Base-by-base conservation (phyloP, 2,329 filamentous ascomycete genomes). In the Ploettnerulaceae sp. region DNA sequence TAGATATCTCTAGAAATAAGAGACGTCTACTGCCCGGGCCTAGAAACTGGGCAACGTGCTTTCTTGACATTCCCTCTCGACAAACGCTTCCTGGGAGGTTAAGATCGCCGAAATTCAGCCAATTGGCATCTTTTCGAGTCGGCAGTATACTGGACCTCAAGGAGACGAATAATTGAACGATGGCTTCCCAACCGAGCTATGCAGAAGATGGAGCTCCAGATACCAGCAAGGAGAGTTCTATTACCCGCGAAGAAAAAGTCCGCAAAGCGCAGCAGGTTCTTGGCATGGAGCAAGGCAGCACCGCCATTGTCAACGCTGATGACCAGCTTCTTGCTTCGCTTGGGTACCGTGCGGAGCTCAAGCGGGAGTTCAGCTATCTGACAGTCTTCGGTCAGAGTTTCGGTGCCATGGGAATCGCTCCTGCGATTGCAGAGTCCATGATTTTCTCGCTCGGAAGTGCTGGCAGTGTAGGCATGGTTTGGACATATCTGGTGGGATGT, bases 341-440 rank as follows among this genome's bases (percentile, higher is more conserved):
- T 18, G 61, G 61, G 37, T 64, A 64, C 38, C 54, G 59, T 18
- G 55, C 61, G 5, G 61, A 63, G 44, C 41, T 63, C 21, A 64
- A 61, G 44, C 55, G 61, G 8, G 61, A 64, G 40, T 64, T 64
- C 36, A 61, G 58, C 7, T 62, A 62, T 24, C 38, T 60, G 2
- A 64, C 61, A 1, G 58, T 61, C 1, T 64, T 64, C 33, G 60
- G 60, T 7, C 60, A 63, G 41, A 59, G 55, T 39, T 64, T 64
- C 51, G 61, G 60, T 5, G 59, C 60, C 12, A 62, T 64, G 61
- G 61, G 61, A 11, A 61, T 64, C 39, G 60, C 60, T 17, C 61
- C 61, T 25, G 60, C 60, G 0, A 59, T 64, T 49, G 58, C 61
- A 24, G 59, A 62, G 41, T 59, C 57, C n/a, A 58, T 64, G 11